Percentiles rank a stretch among this genome's conserved stretches.
These are phyloP conservation scores for Mitragyna speciosa DNA, from an alignment of 257 asterid genomes.

Conservation along the genomic window DNA sequence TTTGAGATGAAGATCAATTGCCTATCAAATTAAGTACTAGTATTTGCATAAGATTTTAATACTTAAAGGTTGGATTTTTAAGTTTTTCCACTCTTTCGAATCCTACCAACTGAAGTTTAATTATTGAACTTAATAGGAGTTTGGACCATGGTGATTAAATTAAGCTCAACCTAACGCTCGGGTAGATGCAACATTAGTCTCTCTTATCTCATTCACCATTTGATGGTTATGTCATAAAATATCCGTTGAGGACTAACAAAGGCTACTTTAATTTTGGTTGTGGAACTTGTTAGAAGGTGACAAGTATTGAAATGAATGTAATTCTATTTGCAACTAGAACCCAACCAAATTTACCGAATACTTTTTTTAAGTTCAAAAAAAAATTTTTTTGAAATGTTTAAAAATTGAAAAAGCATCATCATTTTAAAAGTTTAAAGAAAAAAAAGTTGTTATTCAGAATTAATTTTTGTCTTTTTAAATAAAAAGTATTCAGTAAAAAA, in stretches of 20 bases:
- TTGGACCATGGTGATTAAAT: constrained; percentile 1
- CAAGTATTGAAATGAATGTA: neutral
- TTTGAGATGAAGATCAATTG: too few species aligned
- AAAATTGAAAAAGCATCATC: neutral
- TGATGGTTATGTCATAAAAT: neutral
- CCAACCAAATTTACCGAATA: neutral
- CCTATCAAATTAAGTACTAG: neutral
- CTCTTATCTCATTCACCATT: neutral
- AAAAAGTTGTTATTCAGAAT: neutral
- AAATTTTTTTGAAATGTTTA: neutral
- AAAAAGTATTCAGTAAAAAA: neutral
- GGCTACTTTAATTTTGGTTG: neutral
- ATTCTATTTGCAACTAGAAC: neutral
- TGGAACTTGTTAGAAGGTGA: neutral
- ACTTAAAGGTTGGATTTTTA: neutral
- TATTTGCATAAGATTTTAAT: neutral
- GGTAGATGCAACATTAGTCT: neutral
- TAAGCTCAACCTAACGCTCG: neutral
- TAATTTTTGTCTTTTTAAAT: neutral
- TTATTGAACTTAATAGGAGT: neutral
- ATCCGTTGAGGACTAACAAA: neutral
- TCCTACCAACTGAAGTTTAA: neutral
- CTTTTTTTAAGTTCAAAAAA: neutral
- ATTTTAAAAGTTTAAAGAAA: neutral
- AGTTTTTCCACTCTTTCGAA: neutral